Base-by-base conservation (phyloP, 331 rosid species). In the Quercus tomentella region DNA sequence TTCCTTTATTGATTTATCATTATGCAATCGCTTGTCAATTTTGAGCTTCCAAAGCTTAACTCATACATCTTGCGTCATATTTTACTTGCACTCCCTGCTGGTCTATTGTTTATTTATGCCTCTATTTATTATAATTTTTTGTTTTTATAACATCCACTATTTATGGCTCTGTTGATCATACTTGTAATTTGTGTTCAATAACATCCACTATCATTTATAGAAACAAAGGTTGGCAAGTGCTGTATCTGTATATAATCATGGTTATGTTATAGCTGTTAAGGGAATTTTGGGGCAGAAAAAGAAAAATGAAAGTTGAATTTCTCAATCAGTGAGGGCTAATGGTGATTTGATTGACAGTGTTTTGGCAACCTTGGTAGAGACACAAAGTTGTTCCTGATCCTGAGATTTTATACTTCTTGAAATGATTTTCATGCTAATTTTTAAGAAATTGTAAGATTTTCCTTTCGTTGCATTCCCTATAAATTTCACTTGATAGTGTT, bases 341-440 rank as follows among this genome's bases (percentile, higher is more conserved):
- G 23, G 2, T 77, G 73, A 2, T 76, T 74, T 77, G 2, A 37
- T 79, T 85, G 31, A 45, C 89, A 94, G 97, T 74, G 97, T 94
- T 80, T 81, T 92, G 81, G 97, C 88, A 15, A 91, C 97, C 77
- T 80, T 94, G 86, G 89, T 94, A 78, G 89, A 91, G 89, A 94
- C 28, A 91, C 89, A 87, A 92, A 60, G 75, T 81, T 31, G 87
- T 91, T 16, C 98, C 91, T 0, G 97, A 92, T 82, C 98, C 97
- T 55, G 5, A 30, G 33, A 30, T 30, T 30, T 0, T 30, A 4
- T 30, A 30, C 33, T 30, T 0, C 0, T 30, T 30, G 33, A 30
- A 30, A 30, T 30, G 5, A 30, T 30, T 30, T 30, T 30, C 33
- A 30, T 30, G 5, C 1, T 1, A 31, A 31, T 31, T 31, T 31